These are phyloP conservation scores for Puccinia hordei DNA, from an alignment of 1,284 basidiomycete species.

Conservation along the genomic window DNA sequence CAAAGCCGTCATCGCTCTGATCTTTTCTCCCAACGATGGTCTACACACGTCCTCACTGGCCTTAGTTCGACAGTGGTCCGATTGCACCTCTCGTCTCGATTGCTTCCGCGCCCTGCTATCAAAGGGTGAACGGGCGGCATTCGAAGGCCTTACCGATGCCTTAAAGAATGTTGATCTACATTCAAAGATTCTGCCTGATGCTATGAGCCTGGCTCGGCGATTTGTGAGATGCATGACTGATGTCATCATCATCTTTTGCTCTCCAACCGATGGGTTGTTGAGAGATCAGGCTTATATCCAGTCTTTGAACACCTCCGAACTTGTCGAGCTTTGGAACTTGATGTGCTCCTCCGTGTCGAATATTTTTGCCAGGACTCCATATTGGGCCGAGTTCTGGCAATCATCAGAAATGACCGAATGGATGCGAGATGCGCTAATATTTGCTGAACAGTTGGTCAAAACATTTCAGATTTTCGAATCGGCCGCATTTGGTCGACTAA, in stretches of 20 bases:
- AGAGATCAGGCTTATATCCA: constrained; percentile 65
- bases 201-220: constrained; percentile 78
- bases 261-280: constrained; percentile 70
- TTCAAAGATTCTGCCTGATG: constrained; percentile 72
- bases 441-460: constrained; percentile 78
- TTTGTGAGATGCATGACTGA: constrained; percentile 88
- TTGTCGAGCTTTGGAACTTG: constrained; percentile 73
- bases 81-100: constrained; percentile 72
- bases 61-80: constrained; percentile 49
- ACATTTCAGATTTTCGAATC: constrained; percentile 77
- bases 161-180: constrained; percentile 70
- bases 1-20: constrained; percentile 37
- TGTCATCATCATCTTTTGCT: constrained; percentile 80
- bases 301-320: constrained; percentile 61
- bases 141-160: constrained; percentile 71
- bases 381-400: constrained; percentile 78
- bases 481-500: constrained; percentile 63
- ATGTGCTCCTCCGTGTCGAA: constrained; percentile 78
- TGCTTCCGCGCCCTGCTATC: constrained; percentile 76
- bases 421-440: constrained; percentile 96
- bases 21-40: constrained; percentile 49
- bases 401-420: constrained; percentile 82
- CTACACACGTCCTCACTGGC: constrained; percentile 48
- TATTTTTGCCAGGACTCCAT: constrained; percentile 78
- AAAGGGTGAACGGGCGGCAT: constrained; percentile 67